Base-by-base conservation (phyloP, 495 filamentous ascomycete genomes). In the Hypoxylon perforatum region DNA sequence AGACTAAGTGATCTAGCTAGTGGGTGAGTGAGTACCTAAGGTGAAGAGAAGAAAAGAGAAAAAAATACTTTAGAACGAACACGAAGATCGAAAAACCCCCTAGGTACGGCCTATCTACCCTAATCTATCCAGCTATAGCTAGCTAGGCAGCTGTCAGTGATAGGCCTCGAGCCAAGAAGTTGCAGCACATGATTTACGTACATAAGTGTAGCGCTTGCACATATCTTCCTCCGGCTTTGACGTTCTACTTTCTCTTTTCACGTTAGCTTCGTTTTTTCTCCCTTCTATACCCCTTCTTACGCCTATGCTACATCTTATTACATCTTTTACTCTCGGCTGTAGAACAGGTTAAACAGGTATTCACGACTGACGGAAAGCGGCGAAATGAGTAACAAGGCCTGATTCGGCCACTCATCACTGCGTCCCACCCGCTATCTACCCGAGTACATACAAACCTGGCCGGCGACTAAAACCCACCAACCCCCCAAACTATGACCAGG, bases 111-210 rank as follows among this genome's bases (percentile, higher is more conserved):
- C 46, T 55, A 49, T 59, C 54, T 50, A 53, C 18, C n/a, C 65
- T 60, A 56, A 65, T 69, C 66, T 60, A 65, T 57, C 61, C 61
- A 69, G 66, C 66, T 69, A 65, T 65, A 61, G 66, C 61, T 65
- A 69, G 61, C 61, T 69, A 69, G 66, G 66, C 66, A 69, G 66
- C 57, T 69, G 66, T 69, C 59, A 60, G 59, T 46, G 58, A 63
- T 59, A 58, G 30, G 44, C 53, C 35, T 59, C n/a, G 15, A 50
- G 65, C 65, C 65, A 69, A 64, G 61, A 65, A 61, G 66, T 69
- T 61, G 56, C 55, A 69, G 19, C 51, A 51, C 61, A 69, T 65
- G 56, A 46, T 64, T 52, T 60, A 51, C 56, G 55, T 57, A 61
- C 56, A 57, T 57, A 61, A 39, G 39, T 30, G 52, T 33, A 48